phyloP scores from a whole-genome alignment of 2,329 filamentous ascomycete genomes.

The Plenodomus biglobosus region DNA sequence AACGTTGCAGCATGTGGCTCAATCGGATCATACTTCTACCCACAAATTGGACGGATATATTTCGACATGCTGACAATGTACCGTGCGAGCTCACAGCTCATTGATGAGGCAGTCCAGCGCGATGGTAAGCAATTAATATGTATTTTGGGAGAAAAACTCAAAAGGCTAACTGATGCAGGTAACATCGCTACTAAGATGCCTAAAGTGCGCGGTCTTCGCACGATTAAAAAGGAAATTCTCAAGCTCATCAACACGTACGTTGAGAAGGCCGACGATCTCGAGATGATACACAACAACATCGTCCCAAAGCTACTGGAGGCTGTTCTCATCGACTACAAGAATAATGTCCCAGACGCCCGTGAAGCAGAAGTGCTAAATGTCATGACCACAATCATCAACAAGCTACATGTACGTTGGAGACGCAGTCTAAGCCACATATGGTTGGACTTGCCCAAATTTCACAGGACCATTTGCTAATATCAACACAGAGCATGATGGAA shows the following conservation, averaged over 20 bases:
- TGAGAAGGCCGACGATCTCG: constrained; percentile 93
- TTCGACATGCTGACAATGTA: constrained; percentile 99
- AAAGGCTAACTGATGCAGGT: constrained; percentile 56
- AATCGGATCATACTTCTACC: constrained; percentile 95
- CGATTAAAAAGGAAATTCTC: constrained; percentile 98
- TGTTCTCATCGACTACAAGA: constrained; percentile 93
- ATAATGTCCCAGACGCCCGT: constrained; percentile 91
- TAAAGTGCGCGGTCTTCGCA: constrained; percentile 89
- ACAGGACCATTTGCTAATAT: constrained; percentile 21
- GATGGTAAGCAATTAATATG: constrained; percentile 63
- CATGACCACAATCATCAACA: constrained; percentile 96
- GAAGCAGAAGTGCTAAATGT: constrained; percentile 96
- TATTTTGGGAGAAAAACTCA: background rate
- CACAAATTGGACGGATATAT: constrained; percentile 96
- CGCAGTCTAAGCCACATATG: constrained; percentile 55
- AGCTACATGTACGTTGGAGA: constrained; percentile 81
- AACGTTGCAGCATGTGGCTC: constrained; percentile 98
- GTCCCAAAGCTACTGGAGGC: constrained; percentile 95
- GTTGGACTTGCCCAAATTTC: constrained; percentile 33
- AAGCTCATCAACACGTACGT: constrained; percentile 98
- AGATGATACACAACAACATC: constrained; percentile 90
- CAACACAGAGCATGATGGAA: constrained; percentile 81
- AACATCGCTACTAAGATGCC: constrained; percentile 97
- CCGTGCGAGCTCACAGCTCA: constrained; percentile 91
- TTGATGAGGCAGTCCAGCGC: constrained; percentile 84